Percentiles rank a stretch among this genome's conserved stretches.
Conservation (phyloP, 768 basidiomycete genomes). For the Russula olivacea region DNA sequence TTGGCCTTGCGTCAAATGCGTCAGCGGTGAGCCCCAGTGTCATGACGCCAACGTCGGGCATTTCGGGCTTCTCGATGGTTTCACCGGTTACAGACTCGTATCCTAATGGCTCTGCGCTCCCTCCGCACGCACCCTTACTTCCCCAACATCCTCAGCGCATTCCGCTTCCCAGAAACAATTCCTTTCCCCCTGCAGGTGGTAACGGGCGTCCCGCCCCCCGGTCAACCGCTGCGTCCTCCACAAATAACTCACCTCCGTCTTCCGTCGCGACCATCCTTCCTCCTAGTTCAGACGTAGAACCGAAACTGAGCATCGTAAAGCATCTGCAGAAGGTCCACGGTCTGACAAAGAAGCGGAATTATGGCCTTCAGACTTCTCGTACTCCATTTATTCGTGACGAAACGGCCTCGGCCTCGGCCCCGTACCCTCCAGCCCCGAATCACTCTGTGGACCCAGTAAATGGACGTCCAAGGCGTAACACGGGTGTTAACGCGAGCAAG, state of each 20-base stretch:
- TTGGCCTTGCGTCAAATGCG: constrained; percentile 1
- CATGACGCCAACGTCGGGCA: constrained; percentile 8
- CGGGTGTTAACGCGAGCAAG: constrained; percentile 17
- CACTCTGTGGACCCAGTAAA: constrained; percentile 6
- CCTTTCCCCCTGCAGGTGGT: constrained; percentile 16
- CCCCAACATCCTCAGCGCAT: constrained; percentile 13
- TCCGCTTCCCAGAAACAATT: constrained; percentile 22
- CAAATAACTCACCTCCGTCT: constrained; percentile 15
- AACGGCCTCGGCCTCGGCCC: not conserved
- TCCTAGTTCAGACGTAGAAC: constrained; percentile 5
- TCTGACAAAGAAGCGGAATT: constrained; percentile 26
- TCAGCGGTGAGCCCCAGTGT: constrained; percentile 19
- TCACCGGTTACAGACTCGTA: constrained; percentile 17
- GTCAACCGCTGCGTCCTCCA: constrained; percentile 4
- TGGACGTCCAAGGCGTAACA: constrained; percentile 21
- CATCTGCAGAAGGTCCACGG: constrained; percentile 25
- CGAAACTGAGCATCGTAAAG: constrained; percentile 22
- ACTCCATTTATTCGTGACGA: constrained; percentile 24
- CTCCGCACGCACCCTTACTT: constrained; percentile 2
- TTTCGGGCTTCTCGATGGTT: constrained; percentile 20
- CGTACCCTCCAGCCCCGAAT: not conserved
- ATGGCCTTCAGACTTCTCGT: constrained; percentile 21
- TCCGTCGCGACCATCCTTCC: not conserved
- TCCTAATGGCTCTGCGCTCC: constrained; percentile 2
- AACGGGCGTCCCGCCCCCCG: constrained; percentile 9